phyloP scores from a whole-genome alignment of 768 basidiomycete species.

The Boletellus ananiceps region DNA sequence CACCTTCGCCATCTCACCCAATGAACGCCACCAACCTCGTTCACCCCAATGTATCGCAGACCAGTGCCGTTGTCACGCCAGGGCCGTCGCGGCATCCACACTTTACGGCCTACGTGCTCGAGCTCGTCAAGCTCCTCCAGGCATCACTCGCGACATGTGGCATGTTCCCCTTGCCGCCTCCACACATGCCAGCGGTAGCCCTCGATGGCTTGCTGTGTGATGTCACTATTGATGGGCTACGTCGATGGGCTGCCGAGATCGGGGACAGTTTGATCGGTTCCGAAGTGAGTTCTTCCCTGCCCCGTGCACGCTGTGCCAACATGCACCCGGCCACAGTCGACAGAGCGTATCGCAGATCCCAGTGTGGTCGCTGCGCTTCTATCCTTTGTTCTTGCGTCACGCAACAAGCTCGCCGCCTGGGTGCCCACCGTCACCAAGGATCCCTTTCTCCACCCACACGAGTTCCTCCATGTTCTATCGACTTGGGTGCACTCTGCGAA shows the following conservation, averaged over 20 bases:
- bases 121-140: conserved; percentile 73
- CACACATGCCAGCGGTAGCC: conserved; percentile 4
- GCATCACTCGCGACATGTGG: conserved; percentile 69
- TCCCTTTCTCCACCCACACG: conserved; percentile 68
- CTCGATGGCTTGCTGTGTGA: conserved; percentile 77
- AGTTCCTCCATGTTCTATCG: conserved; percentile 49
- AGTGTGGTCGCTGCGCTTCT: conserved; percentile 64
- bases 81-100: conserved; percentile 29
- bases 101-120: conserved; percentile 66
- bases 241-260: conserved; percentile 61
- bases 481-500: conserved; percentile 21
- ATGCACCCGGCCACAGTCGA: conserved; percentile 40
- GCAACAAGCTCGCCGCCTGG: conserved; percentile 66
- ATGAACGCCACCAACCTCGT: conserved; percentile 8
- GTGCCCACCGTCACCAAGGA: conserved; percentile 57
- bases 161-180: conserved; percentile 41
- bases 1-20: conserved; percentile 21
- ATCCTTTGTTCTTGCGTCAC: conserved; percentile 58
- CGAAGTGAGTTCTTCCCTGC: conserved; percentile 41
- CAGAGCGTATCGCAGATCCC: conserved; percentile 72
- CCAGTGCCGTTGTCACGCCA: neutral
- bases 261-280: conserved; percentile 57
- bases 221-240: conserved; percentile 65
- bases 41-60: conserved; percentile 17
- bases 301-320: conserved; percentile 1